phyloP scores from a whole-genome alignment of 345 rosid species.

The Dimocarpus longan region DNA sequence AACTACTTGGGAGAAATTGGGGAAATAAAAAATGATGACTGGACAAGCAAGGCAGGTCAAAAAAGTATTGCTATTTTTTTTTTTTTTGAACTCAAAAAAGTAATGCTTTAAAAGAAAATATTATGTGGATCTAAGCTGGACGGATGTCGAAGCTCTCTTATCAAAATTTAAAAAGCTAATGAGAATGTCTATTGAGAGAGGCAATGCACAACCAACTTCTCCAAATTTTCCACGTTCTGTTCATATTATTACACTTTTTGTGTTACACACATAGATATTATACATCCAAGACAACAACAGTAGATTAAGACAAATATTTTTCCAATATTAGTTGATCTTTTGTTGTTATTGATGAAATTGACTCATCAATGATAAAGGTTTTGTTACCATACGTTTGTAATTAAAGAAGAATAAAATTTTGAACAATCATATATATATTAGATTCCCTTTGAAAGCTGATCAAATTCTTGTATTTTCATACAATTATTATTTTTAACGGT shows the following conservation, averaged over 20 bases:
- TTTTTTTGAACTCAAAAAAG: too few species aligned
- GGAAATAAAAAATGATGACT: not conserved
- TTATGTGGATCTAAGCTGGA: constrained; percentile 35
- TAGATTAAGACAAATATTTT: not conserved
- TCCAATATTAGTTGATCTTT: too few species aligned
- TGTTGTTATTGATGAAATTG: not conserved
- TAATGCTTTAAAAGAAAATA: constrained; percentile 29
- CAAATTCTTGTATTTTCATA: too few species aligned
- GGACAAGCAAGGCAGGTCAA: constrained; percentile 21
- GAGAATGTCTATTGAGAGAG: constrained; percentile 27
- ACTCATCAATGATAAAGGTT: not conserved
- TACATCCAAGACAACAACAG: not conserved
- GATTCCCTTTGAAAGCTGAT: too few species aligned
- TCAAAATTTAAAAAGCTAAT: constrained; percentile 19
- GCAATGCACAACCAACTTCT: constrained; percentile 25
- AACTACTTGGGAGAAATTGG: not conserved
- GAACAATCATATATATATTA: too few species aligned
- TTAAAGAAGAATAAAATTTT: too few species aligned
- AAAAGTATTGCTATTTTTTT: constrained; percentile 40
- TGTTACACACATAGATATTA: not conserved
- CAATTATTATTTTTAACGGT: not conserved
- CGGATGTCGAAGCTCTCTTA: constrained; percentile 20
- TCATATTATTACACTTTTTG: constrained; percentile 16
- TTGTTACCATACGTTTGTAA: not conserved
- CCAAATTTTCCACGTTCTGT: constrained; percentile 14